Conservation (phyloP, 768 basidiomycete species). For the Phylloporus sp. region DNA sequence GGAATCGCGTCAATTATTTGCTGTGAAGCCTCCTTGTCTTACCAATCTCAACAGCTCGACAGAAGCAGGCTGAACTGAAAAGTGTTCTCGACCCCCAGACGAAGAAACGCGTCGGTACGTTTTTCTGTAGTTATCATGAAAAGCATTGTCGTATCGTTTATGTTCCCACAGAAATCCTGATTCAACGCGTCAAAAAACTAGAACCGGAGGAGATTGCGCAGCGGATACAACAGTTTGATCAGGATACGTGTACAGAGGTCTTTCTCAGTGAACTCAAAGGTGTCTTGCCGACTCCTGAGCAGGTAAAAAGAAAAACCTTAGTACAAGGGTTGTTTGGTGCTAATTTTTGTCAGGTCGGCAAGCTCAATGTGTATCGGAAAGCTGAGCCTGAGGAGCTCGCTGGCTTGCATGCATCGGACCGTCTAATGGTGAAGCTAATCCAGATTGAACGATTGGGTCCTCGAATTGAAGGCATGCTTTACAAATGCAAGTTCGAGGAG, state of each 20-base stretch:
- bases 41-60: constrained; percentile 49
- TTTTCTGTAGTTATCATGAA: neutral
- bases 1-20: too few species aligned
- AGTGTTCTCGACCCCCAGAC: constrained; percentile 89
- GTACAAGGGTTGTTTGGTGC: neutral
- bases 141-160: neutral
- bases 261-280: constrained; percentile 88
- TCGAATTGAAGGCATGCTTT: constrained; percentile 94
- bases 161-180: constrained; percentile 70
- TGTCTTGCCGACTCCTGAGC: constrained; percentile 87
- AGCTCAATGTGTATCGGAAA: constrained; percentile 84
- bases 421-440: constrained; percentile 95
- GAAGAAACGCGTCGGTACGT: constrained; percentile 89
- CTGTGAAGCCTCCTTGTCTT: constrained; percentile 1
- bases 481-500: constrained; percentile 84
- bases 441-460: constrained; percentile 86
- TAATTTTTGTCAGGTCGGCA: constrained; percentile 57
- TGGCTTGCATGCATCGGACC: constrained; percentile 88
- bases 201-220: constrained; percentile 83
- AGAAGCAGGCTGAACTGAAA: constrained; percentile 83
- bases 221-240: constrained; percentile 83
- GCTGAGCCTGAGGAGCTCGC: constrained; percentile 83
- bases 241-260: constrained; percentile 77
- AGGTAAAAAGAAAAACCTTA: constrained; percentile 46
- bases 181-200: constrained; percentile 78